Base-by-base conservation (phyloP, 23 red algal species). In the Gracilaria caudata region DNA sequence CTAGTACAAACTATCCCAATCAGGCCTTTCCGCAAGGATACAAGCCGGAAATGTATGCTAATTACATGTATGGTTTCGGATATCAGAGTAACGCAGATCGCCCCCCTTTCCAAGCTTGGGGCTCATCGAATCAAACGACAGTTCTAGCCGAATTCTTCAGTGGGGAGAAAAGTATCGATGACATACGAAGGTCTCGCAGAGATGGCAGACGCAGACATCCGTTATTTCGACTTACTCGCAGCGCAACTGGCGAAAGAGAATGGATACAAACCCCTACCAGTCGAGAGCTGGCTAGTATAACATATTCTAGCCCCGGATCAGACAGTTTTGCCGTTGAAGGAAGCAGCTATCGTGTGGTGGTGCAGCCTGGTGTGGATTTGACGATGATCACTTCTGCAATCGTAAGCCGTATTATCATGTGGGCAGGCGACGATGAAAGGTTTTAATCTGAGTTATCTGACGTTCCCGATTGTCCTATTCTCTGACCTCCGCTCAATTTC, bases 361-460 rank as follows among this genome's bases (percentile, higher is more conserved):
- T 80, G 30, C 77, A 80, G 21, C 51, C 51, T 33, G 77, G 77
- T 34, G 77, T 80, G 24, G 77, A 80, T 80, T 32, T 80, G 25
- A 60, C 77, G 19, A 63, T 80, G 51, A 63, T 80, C 43, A 41
- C 77, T 37, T 43, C 77, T 35, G 77, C 77, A 57, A 43, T 80
- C 51, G 56, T 63, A 7, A 80, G 77, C 77, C 19, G 77, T 38
- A 47, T 75, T 47, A 47, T 75, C 43, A 75, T 75, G 39, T 75
- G 70, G 70, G 70, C 70, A 33, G 61, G 61, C 61, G 36, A 17
- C 32, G 61, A 66, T 14, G 61, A 33, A 66, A 66, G 26, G 61
- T 35, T 66, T 66, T 66, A 66, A 66, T 33, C 29, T 66, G 61
- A 33, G 32, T 66, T 17, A 2, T 53, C 49, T 53, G 49, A 53